Conservation (phyloP, 441 rosid genomes). For the Corymbia calophylla region DNA sequence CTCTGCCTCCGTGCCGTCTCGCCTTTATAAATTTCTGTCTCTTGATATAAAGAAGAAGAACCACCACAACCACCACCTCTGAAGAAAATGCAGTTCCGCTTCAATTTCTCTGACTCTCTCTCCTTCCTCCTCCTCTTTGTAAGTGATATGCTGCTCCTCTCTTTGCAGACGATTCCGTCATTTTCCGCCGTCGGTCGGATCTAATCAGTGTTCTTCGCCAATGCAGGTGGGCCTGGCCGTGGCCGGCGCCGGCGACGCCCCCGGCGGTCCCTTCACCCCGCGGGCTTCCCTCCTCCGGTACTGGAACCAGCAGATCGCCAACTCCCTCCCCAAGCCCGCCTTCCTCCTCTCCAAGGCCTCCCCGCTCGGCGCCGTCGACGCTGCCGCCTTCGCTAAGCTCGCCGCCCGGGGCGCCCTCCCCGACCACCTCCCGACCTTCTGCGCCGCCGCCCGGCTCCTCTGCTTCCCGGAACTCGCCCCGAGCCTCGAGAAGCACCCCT, state of each 20-base stretch:
- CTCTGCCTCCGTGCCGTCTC: too few relatives aligned
- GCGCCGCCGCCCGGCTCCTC: background rate
- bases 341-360: background rate
- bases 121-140: background rate
- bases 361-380: background rate
- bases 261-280: background rate
- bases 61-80: too few relatives aligned
- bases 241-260: background rate
- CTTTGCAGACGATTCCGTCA: background rate
- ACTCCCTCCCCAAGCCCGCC: background rate
- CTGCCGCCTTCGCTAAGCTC: background rate
- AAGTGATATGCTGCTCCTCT: background rate
- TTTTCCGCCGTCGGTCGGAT: too few relatives aligned
- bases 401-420: background rate
- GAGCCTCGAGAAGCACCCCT: background rate
- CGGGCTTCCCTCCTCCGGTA: background rate
- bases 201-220: background rate
- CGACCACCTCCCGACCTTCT: background rate
- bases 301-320: background rate
- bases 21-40: too few relatives aligned
- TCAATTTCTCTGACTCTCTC: background rate
- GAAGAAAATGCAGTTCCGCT: background rate
- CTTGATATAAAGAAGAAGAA: too few relatives aligned
- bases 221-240: background rate
- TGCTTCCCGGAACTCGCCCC: constrained; percentile 5